Percentiles rank a stretch among this genome's conserved stretches.
Evolutionary conservation across 805 yeast species (phyloP).

Genomic region (Yamadazyma laniorum): DNA sequence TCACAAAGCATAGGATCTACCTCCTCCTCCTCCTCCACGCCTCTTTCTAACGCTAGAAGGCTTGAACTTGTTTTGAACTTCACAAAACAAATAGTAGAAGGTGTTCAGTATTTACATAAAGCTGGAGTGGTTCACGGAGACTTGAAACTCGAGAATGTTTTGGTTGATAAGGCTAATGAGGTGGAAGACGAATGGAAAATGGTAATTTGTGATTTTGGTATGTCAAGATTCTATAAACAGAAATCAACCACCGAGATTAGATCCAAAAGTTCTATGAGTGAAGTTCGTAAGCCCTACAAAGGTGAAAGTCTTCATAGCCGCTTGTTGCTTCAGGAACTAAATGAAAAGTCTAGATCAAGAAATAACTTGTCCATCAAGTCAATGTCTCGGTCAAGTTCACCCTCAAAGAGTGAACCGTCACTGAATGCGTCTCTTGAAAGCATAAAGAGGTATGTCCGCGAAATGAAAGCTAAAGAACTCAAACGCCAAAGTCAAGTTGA

Average conservation of each 20-base stretch:
- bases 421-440: conserved; percentile 12
- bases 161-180: conserved; percentile 42
- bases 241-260: conserved; percentile 12
- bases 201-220: conserved; percentile 86
- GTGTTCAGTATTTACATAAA: conserved; percentile 58
- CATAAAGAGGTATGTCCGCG: conserved; percentile 14
- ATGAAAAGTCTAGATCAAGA: conserved; percentile 7
- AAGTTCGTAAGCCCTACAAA: conserved; percentile 31
- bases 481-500: conserved; percentile 25
- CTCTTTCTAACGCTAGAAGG: conserved; percentile 3
- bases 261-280: conserved; percentile 20
- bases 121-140: conserved; percentile 76
- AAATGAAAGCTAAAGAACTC: conserved; percentile 16
- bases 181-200: conserved; percentile 34
- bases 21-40: background rate
- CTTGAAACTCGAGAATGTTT: conserved; percentile 76
- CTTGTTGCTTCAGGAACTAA: conserved; percentile 11
- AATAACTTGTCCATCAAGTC: conserved; percentile 11
- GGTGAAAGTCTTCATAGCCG: conserved; percentile 26
- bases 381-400: conserved; percentile 14
- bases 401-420: conserved; percentile 5
- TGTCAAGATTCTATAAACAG: conserved; percentile 47
- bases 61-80: conserved; percentile 8
- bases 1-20: background rate
- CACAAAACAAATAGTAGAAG: conserved; percentile 52